Conservation (phyloP, 805 yeast genomes). For the Candida railenensis region DNA sequence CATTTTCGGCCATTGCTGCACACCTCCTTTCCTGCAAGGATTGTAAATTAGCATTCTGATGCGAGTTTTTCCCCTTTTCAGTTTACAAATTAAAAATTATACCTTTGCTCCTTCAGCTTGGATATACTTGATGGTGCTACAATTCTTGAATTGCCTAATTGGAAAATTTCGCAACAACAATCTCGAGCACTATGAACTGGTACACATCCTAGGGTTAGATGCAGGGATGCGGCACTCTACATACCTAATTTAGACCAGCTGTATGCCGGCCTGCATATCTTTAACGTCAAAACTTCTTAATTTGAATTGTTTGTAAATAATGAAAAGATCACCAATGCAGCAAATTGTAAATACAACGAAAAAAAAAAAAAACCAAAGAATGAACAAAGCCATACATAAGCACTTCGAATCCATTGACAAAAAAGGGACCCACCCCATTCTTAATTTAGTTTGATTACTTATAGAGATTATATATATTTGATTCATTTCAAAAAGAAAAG, state of each 20-base stretch:
- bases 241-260: not conserved
- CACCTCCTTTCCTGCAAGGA: too few relatives aligned
- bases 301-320: constrained; percentile 7
- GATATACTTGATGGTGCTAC: not conserved
- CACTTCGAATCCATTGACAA: not conserved
- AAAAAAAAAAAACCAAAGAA: not conserved
- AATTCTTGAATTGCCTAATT: not conserved
- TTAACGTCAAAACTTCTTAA: constrained; percentile 4
- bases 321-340: constrained; percentile 6
- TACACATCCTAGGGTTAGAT: not conserved
- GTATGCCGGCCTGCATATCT: constrained; percentile 1
- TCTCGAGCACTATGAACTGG: not conserved
- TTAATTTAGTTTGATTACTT: too few relatives aligned
- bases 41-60: not conserved
- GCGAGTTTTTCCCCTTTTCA: constrained; percentile 1
- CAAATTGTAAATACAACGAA: constrained; percentile 6
- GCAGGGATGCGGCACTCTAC: constrained; percentile 1
- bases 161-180: constrained; percentile 1
- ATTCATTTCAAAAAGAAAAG: too few relatives aligned
- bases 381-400: not conserved
- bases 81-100: not conserved
- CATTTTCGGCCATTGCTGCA: too few relatives aligned
- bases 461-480: too few relatives aligned
- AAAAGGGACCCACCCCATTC: not conserved
- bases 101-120: not conserved